Evolutionary conservation across 2,329 filamentous ascomycete species (phyloP).

Genomic region (Daldinia eschscholtzii): DNA sequence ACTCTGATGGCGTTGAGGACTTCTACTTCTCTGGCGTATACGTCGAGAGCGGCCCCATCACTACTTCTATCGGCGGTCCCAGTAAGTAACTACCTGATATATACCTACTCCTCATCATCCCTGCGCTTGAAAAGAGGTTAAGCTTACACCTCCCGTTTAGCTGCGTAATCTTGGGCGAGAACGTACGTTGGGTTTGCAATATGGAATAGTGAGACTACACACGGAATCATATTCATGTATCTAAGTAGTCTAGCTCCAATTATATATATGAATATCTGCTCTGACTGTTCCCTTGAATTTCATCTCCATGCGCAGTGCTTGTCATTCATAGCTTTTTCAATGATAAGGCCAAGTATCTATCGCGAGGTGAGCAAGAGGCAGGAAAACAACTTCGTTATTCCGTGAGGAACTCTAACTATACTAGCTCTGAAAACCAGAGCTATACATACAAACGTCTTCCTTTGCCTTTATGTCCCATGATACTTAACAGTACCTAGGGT

Average conservation of each 20-base stretch:
- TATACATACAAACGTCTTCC: too few species aligned
- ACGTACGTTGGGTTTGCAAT: background rate
- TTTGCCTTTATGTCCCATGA: background rate
- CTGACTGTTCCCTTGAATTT: background rate
- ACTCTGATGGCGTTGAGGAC: constrained; percentile 70
- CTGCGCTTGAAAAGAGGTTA: background rate
- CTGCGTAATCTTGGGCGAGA: constrained; percentile 9
- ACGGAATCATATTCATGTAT: constrained; percentile 13
- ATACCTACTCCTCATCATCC: background rate
- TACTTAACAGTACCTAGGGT: background rate
- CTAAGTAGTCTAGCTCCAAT: constrained; percentile 23
- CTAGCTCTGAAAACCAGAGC: too few species aligned
- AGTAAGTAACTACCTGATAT: constrained; percentile 30
- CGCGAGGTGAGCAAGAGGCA: too few species aligned
- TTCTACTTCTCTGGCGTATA: constrained; percentile 81
- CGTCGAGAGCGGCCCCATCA: constrained; percentile 69
- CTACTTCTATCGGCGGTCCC: constrained; percentile 52
- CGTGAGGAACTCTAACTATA: too few species aligned
- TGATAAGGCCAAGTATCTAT: too few species aligned
- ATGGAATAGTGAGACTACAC: background rate
- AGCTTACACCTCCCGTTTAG: constrained; percentile 9
- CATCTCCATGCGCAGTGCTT: background rate
- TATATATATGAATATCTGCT: constrained; percentile 33
- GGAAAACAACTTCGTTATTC: too few species aligned
- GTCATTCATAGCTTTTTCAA: background rate